These are phyloP conservation scores for Quercus wislizeni DNA, from an alignment of 306 rosid species.

Conservation along the genomic window DNA sequence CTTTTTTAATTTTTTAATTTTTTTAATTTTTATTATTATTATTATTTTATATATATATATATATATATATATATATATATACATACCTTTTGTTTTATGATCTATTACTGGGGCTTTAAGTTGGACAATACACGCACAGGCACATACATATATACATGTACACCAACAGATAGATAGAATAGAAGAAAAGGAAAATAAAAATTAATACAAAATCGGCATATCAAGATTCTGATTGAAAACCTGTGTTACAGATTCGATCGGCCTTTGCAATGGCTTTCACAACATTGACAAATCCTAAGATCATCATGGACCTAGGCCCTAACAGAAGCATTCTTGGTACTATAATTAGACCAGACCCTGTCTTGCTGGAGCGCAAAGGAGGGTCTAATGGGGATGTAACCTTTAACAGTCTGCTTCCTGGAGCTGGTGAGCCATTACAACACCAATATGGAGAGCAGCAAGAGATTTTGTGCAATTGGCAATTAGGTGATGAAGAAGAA, in stretches of 20 bases:
- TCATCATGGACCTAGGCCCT: conserved; percentile 57
- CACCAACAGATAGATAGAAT: too few species aligned
- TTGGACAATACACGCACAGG: neutral
- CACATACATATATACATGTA: neutral
- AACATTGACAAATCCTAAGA: conserved; percentile 74
- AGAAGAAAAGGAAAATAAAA: neutral
- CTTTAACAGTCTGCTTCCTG: conserved; percentile 80
- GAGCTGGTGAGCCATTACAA: conserved; percentile 77
- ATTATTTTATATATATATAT: too few species aligned
- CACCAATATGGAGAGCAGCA: conserved; percentile 33
- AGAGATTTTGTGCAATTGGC: conserved; percentile 82
- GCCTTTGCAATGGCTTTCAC: conserved; percentile 86
- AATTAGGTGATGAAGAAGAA: conserved; percentile 65
- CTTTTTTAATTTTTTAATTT: too few species aligned
- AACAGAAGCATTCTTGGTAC: conserved; percentile 88
- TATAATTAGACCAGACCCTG: conserved; percentile 84
- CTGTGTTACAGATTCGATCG: conserved; percentile 62
- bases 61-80: too few species aligned
- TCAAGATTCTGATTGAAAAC: neutral
- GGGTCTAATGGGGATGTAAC: conserved; percentile 67
- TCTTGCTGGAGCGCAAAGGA: conserved; percentile 74
- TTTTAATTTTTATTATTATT: too few species aligned
- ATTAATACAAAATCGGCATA: neutral
- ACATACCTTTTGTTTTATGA: neutral
- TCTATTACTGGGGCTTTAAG: neutral